Base-by-base conservation (phyloP, 2,329 filamentous ascomycete genomes). In the Claviceps paspali region DNA sequence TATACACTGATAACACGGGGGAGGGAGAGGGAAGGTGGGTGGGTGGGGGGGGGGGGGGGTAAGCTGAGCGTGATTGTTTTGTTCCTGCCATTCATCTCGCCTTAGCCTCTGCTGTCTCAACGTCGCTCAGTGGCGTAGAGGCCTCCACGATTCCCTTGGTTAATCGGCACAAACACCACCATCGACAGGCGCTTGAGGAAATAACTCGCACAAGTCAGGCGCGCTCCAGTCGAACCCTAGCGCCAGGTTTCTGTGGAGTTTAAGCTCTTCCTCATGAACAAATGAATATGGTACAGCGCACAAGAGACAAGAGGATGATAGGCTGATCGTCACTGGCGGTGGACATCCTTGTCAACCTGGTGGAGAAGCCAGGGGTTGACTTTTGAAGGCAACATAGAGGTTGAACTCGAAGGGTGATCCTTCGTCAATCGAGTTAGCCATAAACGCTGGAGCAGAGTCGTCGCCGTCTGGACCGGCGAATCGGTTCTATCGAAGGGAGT, bases 261-360 rank as follows among this genome's bases (percentile, higher is more conserved):
- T 5, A n/a, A 17, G 12, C 18, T 9, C 14, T 30, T 23, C 19
- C 18, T 17, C 22, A 14, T 32, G 35, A 31, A 32, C 19, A 26
- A 28, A 28, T 19, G 18, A 7, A 4, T 14, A 35, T 26, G n/a
- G 28, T 19, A 22, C 19, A 18, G 30, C 19, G 30, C 18, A 26
- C 28, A 35, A 26, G 19, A 32, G 29, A 30, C 28, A 35, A 33
- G 39, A 33, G 32, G 29, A 23, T 29, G 29, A 21, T 28, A 38
- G 21, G 36, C 36, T 39, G 36, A 41, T 38, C 32, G 18, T 33
- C 29, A 38, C 36, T 34, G 33, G 29, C 33, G 29, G 22, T 22
- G 35, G 29, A 22, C 29, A 37, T 24, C 38, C 34, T 39, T 28
- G 39, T 30, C 17, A 10, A 17, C 3, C 15, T 10, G 24, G 32